A percentile compares a stretch with the other conserved stretches of the same genome.
Evolutionary conservation across 1,284 basidiomycete genomes (phyloP).

Genomic region (Inonotus obliquus): DNA sequence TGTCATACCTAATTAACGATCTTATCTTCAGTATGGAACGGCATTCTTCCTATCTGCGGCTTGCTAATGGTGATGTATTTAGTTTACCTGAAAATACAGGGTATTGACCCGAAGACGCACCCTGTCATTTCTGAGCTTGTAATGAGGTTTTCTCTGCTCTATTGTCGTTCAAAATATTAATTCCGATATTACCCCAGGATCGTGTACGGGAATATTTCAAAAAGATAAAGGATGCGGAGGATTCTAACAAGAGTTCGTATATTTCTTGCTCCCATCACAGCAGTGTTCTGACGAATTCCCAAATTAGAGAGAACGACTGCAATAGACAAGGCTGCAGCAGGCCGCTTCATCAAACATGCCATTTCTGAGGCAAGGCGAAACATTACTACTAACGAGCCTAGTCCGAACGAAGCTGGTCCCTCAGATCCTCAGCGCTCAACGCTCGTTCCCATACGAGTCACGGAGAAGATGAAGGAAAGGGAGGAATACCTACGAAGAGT

Average conservation of each 20-base stretch:
- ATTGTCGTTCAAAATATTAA: background rate
- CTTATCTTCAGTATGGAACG: slow-evolving; percentile 66
- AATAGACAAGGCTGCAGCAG: slow-evolving; percentile 74
- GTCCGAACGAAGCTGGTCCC: slow-evolving; percentile 24
- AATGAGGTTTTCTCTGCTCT: slow-evolving; percentile 19
- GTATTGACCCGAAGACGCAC: slow-evolving; percentile 74
- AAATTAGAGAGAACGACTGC: slow-evolving; percentile 38
- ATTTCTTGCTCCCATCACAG: background rate
- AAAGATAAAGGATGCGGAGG: slow-evolving; percentile 72
- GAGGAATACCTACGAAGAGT: slow-evolving; percentile 56
- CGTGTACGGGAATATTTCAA: slow-evolving; percentile 73
- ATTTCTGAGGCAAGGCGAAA: slow-evolving; percentile 54
- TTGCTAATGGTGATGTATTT: background rate
- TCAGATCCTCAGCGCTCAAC: slow-evolving; percentile 23
- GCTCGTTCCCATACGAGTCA: slow-evolving; percentile 50
- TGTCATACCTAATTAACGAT: slow-evolving; percentile 79
- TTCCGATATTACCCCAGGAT: slow-evolving; percentile 40
- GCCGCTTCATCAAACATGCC: slow-evolving; percentile 79
- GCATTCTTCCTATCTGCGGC: slow-evolving; percentile 6
- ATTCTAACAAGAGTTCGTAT: slow-evolving; percentile 51
- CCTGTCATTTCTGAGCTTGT: slow-evolving; percentile 72
- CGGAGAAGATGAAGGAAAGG: slow-evolving; percentile 64
- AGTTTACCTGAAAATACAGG: slow-evolving; percentile 77
- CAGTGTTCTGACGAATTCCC: background rate
- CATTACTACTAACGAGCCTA: slow-evolving; percentile 23